Base-by-base conservation (phyloP, 2,329 filamentous ascomycete species). In the Huntiella bhutanensis region DNA sequence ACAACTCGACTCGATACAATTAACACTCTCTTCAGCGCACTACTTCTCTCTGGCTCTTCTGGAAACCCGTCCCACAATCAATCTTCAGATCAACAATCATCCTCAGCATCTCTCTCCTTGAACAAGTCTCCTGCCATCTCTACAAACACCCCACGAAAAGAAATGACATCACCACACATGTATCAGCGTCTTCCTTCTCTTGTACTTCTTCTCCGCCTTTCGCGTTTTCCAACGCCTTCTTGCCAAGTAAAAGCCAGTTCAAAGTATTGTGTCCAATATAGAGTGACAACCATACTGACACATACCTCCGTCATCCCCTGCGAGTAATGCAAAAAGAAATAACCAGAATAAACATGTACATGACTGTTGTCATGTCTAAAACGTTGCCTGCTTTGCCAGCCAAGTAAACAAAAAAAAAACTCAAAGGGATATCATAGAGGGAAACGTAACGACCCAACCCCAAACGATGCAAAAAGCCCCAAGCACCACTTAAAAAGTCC, bases 271-370 rank as follows among this genome's bases (percentile, higher is more conserved):
- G 35, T 38, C 37, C 43, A 43, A 32, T 40, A 42, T 49, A 39
- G 41, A 32, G 19, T 45, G 19, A 49, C 39, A 47, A 40, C 42
- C 33, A 33, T 43, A 47, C 63, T 17, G 64, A 65, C 36, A 65
- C 64, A 2, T 61, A 64, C 16, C 22, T 8, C 22, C 22, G 22
- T 28, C 22, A 28, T 8, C 6, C 22, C 22, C 22, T 63, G 67
- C 54, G 61, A 62, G 47, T 64, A 64, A 52, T 59, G 62, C 16
- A 39, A 42, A 45, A 45, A 38, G 33, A 33, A 45, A 32, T 33
- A 45, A 19, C 32, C 17, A 45, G 42, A 17, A 41, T 46, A 28
- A 46, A 46, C 32, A 43, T 28, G 22, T 28, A 28, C 22, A 28
- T 8, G 22, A 28, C 22, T 28, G 22, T 28, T 28, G 7, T 28